Evolutionary conservation across 164 flowering plant genomes (phyloP).

Genomic region (Tinospora cordifolia): DNA sequence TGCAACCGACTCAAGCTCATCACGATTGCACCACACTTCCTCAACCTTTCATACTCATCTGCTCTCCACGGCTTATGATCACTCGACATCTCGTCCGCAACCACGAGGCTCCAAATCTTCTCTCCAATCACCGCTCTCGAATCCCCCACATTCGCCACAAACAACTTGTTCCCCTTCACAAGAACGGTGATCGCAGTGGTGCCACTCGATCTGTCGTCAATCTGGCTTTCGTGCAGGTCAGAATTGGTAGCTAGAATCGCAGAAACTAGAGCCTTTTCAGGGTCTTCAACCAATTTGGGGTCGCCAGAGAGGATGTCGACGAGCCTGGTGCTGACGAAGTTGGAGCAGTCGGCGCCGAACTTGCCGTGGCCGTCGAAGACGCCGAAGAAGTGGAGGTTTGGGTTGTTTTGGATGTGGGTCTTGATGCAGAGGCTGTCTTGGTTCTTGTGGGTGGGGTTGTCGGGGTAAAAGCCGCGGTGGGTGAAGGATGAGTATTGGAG

Average conservation of each 20-base stretch:
- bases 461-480: conserved; percentile 84
- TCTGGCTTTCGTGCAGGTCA: conserved; percentile 62
- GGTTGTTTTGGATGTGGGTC: conserved; percentile 70
- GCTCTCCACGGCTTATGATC: conserved; percentile 92
- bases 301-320: conserved; percentile 55
- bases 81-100: conserved; percentile 57
- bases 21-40: conserved; percentile 90
- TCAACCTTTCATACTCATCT: conserved; percentile 87
- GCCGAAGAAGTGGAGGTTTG: conserved; percentile 88
- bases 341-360: conserved; percentile 71
- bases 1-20: no score
- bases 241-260: conserved; percentile 55
- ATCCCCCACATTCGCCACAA: conserved; percentile 93
- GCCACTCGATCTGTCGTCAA: conserved; percentile 94
- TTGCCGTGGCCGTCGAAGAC: conserved; percentile 98
- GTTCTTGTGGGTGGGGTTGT: conserved; percentile 81
- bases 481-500: conserved; percentile 63
- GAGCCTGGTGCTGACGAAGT: conserved; percentile 64
- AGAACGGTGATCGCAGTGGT: conserved; percentile 92
- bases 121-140: conserved; percentile 83
- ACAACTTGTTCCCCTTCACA: conserved; percentile 56
- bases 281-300: conserved; percentile 52
- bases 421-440: conserved; percentile 78
- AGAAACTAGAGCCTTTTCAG: conserved; percentile 54
- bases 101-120: conserved; percentile 47